Base-by-base conservation (phyloP, 495 filamentous ascomycete species). In the Neurospora tetraspora region DNA sequence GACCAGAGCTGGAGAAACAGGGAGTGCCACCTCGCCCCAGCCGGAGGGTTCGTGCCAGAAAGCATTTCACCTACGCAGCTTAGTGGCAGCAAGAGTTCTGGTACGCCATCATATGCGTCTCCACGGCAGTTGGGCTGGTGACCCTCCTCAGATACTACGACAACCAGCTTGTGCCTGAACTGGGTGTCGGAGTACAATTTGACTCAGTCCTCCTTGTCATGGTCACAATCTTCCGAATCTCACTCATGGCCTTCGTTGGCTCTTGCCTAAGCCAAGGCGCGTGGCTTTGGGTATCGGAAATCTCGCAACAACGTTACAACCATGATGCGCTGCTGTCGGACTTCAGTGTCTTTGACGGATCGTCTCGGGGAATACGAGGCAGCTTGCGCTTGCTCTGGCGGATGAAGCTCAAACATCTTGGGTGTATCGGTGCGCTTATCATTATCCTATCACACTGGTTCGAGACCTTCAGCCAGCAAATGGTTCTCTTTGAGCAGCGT, bases 321-420 rank as follows among this genome's bases (percentile, higher is more conserved):
- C 39, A 76, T 38, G 75, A 74, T 27, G 80, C 81, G 3, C 74
- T 61, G 12, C 40, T 82, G 14, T 74, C 77, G 7, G 81, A 83
- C 71, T 81, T 83, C 75, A 78, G 77, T 23, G 65, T 81, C 72
- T 82, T 83, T 71, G 80, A 80, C 43, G 81, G 79, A 39, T 81
- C 81, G 7, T 79, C 79, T 7, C 75, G 80, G 2, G 81, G 81
- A 6, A 36, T 82, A 14, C 78, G 53, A 71, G 81, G 81, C 2
- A 79, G 78, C 36, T 40, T 83, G 9, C 40, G 70, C 9, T 71
- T 83, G 18, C 69, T 83, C 37, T 80, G 74, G 79, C 72, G 76
- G 42, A 78, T 83, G 81, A 80, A 77, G 75, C 74, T 70, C 38
- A 79, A 78, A 18, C 80, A 83, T 65, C 71, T 81, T 5, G 81